A percentile compares a stretch with the other conserved stretches of the same genome.
phyloP scores from a whole-genome alignment of 768 basidiomycete genomes.

The Gloeostereum incarnatum region DNA sequence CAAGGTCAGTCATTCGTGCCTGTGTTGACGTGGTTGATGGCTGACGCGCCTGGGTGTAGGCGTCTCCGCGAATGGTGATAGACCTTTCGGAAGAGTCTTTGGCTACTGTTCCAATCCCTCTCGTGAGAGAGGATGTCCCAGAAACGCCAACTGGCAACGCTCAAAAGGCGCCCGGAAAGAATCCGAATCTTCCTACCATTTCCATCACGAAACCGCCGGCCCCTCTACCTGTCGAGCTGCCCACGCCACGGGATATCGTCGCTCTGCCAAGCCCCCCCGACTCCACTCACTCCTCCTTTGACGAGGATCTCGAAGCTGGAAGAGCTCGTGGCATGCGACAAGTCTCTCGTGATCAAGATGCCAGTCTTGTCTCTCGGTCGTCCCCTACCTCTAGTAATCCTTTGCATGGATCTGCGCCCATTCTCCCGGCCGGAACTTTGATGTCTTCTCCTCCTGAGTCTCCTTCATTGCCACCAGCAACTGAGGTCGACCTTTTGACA shows the following conservation, averaged over 20 bases:
- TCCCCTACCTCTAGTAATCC: constrained; percentile 7
- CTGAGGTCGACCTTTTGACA: constrained; percentile 34
- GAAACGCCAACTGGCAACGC: constrained; percentile 11
- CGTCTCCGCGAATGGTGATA: constrained; percentile 3
- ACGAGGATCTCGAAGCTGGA: constrained; percentile 43
- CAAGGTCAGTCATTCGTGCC: constrained; percentile 36
- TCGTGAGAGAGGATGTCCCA: constrained; percentile 29
- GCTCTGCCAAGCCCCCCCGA: constrained; percentile 33
- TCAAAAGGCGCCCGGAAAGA: constrained; percentile 12
- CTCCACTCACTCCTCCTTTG: constrained; percentile 32
- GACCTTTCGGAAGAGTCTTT: constrained; percentile 30
- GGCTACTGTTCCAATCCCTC: constrained; percentile 56
- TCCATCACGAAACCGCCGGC: constrained; percentile 64
- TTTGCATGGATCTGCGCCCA: constrained; percentile 3
- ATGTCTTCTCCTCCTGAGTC: constrained; percentile 7
- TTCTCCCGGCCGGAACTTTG: background rate
- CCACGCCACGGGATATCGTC: constrained; percentile 52
- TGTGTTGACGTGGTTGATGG: background rate
- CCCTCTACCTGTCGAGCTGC: constrained; percentile 61
- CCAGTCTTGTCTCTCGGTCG: constrained; percentile 12
- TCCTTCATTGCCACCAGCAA: constrained; percentile 9
- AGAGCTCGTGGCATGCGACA: constrained; percentile 26
- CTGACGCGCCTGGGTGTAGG: background rate
- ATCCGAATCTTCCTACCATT: constrained; percentile 39
- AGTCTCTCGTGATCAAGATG: constrained; percentile 12